These are phyloP conservation scores for Bipolaris zeicola DNA, from an alignment of 2,329 filamentous ascomycete species.

Conservation along the genomic window DNA sequence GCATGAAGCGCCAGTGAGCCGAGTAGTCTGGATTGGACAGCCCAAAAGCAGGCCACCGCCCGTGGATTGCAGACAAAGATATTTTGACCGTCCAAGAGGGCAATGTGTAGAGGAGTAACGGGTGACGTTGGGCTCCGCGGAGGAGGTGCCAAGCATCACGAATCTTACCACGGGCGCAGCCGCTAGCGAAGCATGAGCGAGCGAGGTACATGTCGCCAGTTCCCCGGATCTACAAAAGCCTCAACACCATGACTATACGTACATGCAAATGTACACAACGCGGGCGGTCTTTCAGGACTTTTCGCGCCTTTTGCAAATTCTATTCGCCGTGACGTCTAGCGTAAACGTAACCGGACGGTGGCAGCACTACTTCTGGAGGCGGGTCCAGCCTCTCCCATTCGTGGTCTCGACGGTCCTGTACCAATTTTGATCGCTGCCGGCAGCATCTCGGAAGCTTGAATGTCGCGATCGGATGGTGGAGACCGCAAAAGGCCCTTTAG, in stretches of 20 bases:
- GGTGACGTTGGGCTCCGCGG: conserved; percentile 15
- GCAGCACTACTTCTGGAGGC: conserved; percentile 18
- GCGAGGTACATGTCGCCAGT: conserved; percentile 7
- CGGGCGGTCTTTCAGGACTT: not conserved
- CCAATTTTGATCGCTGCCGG: conserved; percentile 25
- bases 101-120: not conserved
- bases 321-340: conserved; percentile 23
- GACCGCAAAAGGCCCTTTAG: conserved; percentile 46
- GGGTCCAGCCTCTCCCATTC: conserved; percentile 29
- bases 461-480: conserved; percentile 22
- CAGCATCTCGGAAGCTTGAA: conserved; percentile 33
- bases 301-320: not conserved
- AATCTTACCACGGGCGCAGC: conserved; percentile 15
- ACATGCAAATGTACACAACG: not conserved
- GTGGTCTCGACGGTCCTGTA: conserved; percentile 21
- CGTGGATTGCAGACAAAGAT: not conserved
- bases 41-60: not conserved
- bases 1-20: not conserved
- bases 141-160: conserved; percentile 13
- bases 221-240: conserved; percentile 14
- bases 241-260: conserved; percentile 11
- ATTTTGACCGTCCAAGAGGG: not conserved
- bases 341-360: conserved; percentile 15
- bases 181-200: conserved; percentile 13
- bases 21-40: not conserved